phyloP scores from a whole-genome alignment of 306 rosid species.

The Cicer chorassanicum region DNA sequence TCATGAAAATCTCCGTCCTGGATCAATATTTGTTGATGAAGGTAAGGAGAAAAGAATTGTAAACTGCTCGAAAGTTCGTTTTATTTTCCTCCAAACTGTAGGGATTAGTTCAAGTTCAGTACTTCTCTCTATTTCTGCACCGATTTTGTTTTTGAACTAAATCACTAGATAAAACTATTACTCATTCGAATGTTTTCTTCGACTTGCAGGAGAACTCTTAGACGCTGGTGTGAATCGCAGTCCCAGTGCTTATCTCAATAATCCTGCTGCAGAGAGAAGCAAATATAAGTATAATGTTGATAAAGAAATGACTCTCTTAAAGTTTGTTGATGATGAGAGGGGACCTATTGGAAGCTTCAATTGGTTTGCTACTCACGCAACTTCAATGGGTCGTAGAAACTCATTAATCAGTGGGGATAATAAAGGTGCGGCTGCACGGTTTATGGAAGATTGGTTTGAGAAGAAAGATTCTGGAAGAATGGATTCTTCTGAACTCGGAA shows the following conservation, averaged over 20 bases:
- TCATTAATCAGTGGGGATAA: constrained; percentile 89
- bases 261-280: constrained; percentile 73
- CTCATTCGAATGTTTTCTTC: constrained; percentile 21
- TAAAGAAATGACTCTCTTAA: constrained; percentile 88
- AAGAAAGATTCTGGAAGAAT: constrained; percentile 41
- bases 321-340: constrained; percentile 82
- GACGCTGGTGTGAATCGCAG: constrained; percentile 92
- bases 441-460: constrained; percentile 98
- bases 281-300: constrained; percentile 78
- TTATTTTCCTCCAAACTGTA: neutral
- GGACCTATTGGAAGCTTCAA: constrained; percentile 90
- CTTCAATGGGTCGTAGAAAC: constrained; percentile 95
- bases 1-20: constrained; percentile 84
- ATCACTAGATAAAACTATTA: neutral
- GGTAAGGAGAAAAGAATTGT: constrained; percentile 58
- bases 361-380: constrained; percentile 98
- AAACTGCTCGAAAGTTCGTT: neutral
- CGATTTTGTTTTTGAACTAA: constrained; percentile 25
- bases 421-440: constrained; percentile 92
- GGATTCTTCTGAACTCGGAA: constrained; percentile 39
- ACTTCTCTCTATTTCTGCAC: constrained; percentile 14
- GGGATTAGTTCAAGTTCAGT: neutral
- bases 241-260: constrained; percentile 92
- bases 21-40: constrained; percentile 72
- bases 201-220: constrained; percentile 76